Evolutionary conservation across 2,329 filamentous ascomycete species (phyloP), one percentile per base, ranked within the genome.

Genomic region (Coleophoma eucalyptorum): DNA sequence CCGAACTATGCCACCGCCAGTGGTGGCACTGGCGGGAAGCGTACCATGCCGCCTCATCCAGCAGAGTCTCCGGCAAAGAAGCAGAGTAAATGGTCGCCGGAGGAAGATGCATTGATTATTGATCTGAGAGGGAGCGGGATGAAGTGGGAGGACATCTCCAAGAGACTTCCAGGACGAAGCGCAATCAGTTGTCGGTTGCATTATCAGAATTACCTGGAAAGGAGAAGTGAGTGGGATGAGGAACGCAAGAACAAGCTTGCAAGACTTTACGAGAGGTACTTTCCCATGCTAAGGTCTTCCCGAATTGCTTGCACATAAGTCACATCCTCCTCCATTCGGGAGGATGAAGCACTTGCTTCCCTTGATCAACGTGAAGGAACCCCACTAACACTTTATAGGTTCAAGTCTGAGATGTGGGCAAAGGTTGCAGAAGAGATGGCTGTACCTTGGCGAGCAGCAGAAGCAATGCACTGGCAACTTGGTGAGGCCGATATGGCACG

Each of bases 61-160:
- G 66, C 75, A 32, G 80, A 84, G 60, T 87, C 86, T 35, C 90
- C 89, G 18, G 89, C 90, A 33, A 96, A 94, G 75, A 95, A 93
- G 72, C 91, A 97, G 69, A 96, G 90, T 66, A 97, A 97, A 71
- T 97, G 94, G 94, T 95, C 90, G 5, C 78, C 87, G 1, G 90
- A 97, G 55, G 93, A 97, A 69, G 91, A 97, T 69, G 83, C 88
- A n/a, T 75, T 94, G 45, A 96, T 96, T 61, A 96, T 97, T 62
- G 89, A 95, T 68, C 80, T 97, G 55, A 84, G 93, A 51, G 90
- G 90, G 35, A 86, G 86, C 61, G 89, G 90, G 8, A 96, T 97
- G 90, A 97, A 97, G 67, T 97, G 93, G 94, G 93, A 97, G 66
- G 93, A 97, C 69, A 97, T 97, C 62, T 95, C 90, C 55, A 95